These are phyloP conservation scores for Mycena maculata DNA, from an alignment of 768 basidiomycete species.

Conservation along the genomic window DNA sequence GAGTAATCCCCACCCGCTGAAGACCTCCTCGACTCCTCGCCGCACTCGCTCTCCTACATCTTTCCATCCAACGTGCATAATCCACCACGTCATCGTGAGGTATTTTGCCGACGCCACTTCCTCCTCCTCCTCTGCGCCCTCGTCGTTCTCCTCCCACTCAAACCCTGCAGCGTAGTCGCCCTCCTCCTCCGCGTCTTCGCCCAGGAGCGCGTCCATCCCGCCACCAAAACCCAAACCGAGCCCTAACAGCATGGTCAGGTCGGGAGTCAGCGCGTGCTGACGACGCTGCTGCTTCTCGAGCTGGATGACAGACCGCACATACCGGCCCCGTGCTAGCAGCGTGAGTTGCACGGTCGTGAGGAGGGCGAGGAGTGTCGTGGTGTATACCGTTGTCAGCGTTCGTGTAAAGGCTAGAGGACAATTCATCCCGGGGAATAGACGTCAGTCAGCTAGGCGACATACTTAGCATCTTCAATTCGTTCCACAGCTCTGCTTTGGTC, in stretches of 20 bases:
- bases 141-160: constrained; percentile 35
- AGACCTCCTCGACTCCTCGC: constrained; percentile 82
- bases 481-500: constrained; percentile 90
- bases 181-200: constrained; percentile 41
- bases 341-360: constrained; percentile 89
- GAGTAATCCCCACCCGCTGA: constrained; percentile 74
- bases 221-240: constrained; percentile 40
- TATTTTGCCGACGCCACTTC: constrained; percentile 61
- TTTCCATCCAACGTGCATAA: constrained; percentile 92
- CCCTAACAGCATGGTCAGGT: constrained; percentile 53
- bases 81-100: constrained; percentile 92
- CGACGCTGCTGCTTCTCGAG: constrained; percentile 69
- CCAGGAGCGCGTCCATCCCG: constrained; percentile 39
- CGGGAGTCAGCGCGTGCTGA: constrained; percentile 56
- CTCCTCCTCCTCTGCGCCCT: constrained; percentile 75
- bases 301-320: constrained; percentile 75
- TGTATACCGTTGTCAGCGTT: constrained; percentile 87
- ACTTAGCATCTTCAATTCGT: constrained; percentile 92
- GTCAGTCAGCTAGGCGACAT: constrained; percentile 39
- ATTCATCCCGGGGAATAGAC: constrained; percentile 4
- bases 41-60: constrained; percentile 80
- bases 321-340: constrained; percentile 84
- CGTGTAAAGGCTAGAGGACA: constrained; percentile 79
- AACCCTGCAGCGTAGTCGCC: constrained; percentile 33
- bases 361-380: constrained; percentile 86